phyloP scores from a whole-genome alignment of 2,329 filamentous ascomycete species.

The Aureobasidium pullulans region DNA sequence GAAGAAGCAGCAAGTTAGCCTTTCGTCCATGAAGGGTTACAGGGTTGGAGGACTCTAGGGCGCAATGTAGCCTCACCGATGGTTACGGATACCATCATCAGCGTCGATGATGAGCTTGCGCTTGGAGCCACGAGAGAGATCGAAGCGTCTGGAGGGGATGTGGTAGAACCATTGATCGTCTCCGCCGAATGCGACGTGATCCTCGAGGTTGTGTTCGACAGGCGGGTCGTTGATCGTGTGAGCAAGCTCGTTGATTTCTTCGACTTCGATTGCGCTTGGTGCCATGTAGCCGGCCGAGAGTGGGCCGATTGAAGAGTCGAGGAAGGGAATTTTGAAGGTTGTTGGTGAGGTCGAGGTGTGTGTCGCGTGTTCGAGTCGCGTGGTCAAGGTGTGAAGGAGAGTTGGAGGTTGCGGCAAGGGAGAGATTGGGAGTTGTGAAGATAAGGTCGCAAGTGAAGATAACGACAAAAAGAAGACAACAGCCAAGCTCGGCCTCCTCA shows the following conservation, averaged over 20 bases:
- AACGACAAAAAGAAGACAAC: neutral
- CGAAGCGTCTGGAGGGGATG: conserved; percentile 34
- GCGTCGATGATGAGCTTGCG: conserved; percentile 33
- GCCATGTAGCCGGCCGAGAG: conserved; percentile 21
- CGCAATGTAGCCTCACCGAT: conserved; percentile 16
- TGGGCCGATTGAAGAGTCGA: neutral
- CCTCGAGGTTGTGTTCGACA: conserved; percentile 28
- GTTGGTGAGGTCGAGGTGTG: neutral
- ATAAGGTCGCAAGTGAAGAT: neutral
- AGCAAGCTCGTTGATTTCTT: conserved; percentile 23
- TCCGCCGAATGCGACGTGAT: conserved; percentile 34
- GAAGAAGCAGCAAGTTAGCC: neutral
- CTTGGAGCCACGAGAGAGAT: conserved; percentile 32
- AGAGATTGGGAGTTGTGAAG: neutral
- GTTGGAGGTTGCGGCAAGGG: neutral
- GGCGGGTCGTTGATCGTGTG: conserved; percentile 17
- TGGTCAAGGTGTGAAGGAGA: neutral
- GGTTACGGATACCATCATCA: conserved; percentile 33
- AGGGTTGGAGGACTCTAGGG: conserved; percentile 9
- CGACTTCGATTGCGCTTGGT: conserved; percentile 23
- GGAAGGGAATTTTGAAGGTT: conserved; percentile 7
- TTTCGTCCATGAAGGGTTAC: neutral
- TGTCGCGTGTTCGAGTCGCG: neutral
- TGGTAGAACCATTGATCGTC: conserved; percentile 37
- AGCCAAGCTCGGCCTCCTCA: neutral